A percentile compares a stretch with the other conserved stretches of the same genome.
These are phyloP conservation scores for Pyricularia grisea DNA, from an alignment of 2,329 filamentous ascomycete genomes.

Conservation along the genomic window DNA sequence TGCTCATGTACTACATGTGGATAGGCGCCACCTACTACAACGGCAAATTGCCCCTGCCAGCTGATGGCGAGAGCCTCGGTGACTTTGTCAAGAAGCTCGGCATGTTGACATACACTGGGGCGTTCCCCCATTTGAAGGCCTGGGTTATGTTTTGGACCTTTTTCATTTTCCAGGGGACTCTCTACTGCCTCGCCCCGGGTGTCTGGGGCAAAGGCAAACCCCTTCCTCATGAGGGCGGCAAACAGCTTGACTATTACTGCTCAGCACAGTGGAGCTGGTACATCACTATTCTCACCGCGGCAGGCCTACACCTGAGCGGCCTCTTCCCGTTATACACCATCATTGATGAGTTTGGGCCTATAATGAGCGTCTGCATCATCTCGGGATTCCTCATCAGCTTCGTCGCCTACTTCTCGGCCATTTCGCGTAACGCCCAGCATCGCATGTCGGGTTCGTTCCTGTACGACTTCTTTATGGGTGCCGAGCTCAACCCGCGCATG, in stretches of 20 bases:
- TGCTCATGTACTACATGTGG: conserved; percentile 99
- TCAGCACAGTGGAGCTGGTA: conserved; percentile 84
- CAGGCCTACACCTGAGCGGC: conserved; percentile 70
- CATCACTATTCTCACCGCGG: conserved; percentile 64
- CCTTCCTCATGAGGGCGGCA: conserved; percentile 69
- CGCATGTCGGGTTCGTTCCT: conserved; percentile 79
- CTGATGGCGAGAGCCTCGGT: conserved; percentile 52
- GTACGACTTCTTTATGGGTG: conserved; percentile 89
- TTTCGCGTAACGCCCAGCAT: conserved; percentile 72
- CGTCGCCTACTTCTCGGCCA: conserved; percentile 77
- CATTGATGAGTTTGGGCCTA: conserved; percentile 88
- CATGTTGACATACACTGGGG: conserved; percentile 68
- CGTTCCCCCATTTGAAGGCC: conserved; percentile 71
- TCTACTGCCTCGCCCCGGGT: conserved; percentile 80
- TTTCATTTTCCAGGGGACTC: conserved; percentile 72
- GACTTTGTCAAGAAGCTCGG: conserved; percentile 67
- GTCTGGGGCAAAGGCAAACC: conserved; percentile 84
- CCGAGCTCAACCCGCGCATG: conserved; percentile 78
- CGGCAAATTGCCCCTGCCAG: conserved; percentile 65
- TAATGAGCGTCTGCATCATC: conserved; percentile 87
- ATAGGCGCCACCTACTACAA: conserved; percentile 88
- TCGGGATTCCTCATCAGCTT: conserved; percentile 79
- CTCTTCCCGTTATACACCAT: conserved; percentile 84
- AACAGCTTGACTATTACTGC: conserved; percentile 91
- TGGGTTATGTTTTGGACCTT: conserved; percentile 96